Percentiles rank a stretch among this genome's conserved stretches.
These are phyloP conservation scores for Basidiobolus meristosporus DNA, from an alignment of 371 early-diverging fungal genomes.

Conservation along the genomic window DNA sequence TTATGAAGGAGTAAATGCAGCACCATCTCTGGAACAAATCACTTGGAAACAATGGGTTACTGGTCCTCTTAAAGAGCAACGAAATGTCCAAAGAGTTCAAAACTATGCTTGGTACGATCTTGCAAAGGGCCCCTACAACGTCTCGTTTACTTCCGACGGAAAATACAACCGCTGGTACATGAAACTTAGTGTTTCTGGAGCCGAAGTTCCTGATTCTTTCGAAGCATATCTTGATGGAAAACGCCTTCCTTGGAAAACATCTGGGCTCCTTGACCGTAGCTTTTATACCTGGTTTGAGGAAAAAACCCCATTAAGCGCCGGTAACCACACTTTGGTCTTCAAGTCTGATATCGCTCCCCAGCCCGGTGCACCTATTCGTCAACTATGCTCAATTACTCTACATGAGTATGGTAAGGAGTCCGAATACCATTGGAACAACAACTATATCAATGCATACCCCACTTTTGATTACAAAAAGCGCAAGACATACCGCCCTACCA, in stretches of 20 bases:
- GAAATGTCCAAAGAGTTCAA: constrained; percentile 7
- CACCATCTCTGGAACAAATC: constrained; percentile 5
- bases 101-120: constrained; percentile 33
- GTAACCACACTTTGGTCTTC: constrained; percentile 13
- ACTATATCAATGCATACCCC: constrained; percentile 20
- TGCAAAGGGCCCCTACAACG: constrained; percentile 18
- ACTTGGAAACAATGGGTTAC: constrained; percentile 33
- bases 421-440: constrained; percentile 12
- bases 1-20: constrained; percentile 26
- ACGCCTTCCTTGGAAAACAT: constrained; percentile 16
- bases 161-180: constrained; percentile 18
- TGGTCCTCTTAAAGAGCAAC: constrained; percentile 8
- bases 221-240: constrained; percentile 16
- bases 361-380: constrained; percentile 14
- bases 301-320: constrained; percentile 12
- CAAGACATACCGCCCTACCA: constrained; percentile 24
- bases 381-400: constrained; percentile 24
- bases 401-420: constrained; percentile 23
- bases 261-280: constrained; percentile 21
- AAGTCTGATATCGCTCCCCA: constrained; percentile 3
- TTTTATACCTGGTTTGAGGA: constrained; percentile 14
- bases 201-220: constrained; percentile 12
- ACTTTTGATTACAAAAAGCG: constrained; percentile 12
- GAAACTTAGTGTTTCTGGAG: constrained; percentile 22
- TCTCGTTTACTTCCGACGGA: constrained; percentile 20